phyloP scores from a whole-genome alignment of 202 grass and related monocot genomes.

The Cymbopogon flexuosus region DNA sequence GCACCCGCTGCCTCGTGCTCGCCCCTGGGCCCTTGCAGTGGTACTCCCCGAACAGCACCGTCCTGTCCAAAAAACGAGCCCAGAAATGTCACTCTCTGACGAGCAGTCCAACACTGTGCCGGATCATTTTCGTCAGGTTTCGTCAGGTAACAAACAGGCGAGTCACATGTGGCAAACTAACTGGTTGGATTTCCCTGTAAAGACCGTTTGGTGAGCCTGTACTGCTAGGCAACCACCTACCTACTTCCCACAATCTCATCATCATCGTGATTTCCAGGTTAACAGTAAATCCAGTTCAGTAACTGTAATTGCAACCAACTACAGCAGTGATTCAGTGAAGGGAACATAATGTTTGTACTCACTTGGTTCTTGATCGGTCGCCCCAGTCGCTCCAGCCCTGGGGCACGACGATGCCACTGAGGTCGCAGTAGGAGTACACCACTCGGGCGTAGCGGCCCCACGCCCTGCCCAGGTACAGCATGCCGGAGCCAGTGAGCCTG shows the following conservation, averaged over 20 bases:
- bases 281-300: not conserved
- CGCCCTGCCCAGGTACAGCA: constrained; percentile 71
- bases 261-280: not conserved
- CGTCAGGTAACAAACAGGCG: not conserved
- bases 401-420: constrained; percentile 70
- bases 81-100: not conserved
- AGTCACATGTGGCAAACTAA: constrained; percentile 13
- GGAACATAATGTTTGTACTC: not conserved
- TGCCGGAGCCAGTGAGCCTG: constrained; percentile 70
- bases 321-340: not conserved
- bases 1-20: constrained; percentile 46
- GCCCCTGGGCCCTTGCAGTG: constrained; percentile 70
- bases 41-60: constrained; percentile 71
- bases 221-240: not conserved
- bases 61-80: constrained; percentile 42
- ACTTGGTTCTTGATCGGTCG: constrained; percentile 70
- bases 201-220: constrained; percentile 29
- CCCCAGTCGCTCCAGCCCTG: constrained; percentile 92
- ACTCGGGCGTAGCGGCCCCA: constrained; percentile 79
- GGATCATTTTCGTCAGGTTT: constrained; percentile 4
- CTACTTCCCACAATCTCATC: not conserved
- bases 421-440: constrained; percentile 69
- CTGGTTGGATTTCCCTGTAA: constrained; percentile 3
- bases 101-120: not conserved
- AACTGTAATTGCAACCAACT: not conserved